A percentile compares a stretch with the other conserved stretches of the same genome.
phyloP scores from a whole-genome alignment of 805 yeast species.

The Hanseniaspora occidentalis region DNA sequence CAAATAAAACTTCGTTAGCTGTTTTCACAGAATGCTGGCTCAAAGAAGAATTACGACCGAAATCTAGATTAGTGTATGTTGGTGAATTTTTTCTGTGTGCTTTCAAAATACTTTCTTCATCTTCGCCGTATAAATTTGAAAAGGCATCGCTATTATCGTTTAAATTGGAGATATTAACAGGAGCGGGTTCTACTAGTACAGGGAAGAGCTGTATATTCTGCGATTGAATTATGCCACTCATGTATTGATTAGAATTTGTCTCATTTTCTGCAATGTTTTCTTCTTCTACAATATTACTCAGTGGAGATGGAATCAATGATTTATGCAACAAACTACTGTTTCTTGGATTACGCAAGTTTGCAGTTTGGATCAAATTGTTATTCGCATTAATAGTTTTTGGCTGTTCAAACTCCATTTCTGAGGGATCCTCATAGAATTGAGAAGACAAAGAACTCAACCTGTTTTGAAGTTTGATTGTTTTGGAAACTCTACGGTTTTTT shows the following conservation, averaged over 20 bases:
- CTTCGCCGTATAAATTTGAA: background rate
- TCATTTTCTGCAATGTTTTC: background rate
- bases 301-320: no score
- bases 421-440: background rate
- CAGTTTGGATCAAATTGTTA: background rate
- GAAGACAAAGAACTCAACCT: conserved; percentile 5
- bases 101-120: conserved; percentile 1
- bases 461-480: conserved; percentile 4
- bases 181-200: background rate
- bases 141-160: background rate
- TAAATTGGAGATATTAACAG: no score
- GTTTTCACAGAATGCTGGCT: no score
- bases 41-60: no score
- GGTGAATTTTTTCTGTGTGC: no score
- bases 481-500: conserved; percentile 2
- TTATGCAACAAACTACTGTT: no score
- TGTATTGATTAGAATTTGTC: no score
- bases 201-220: background rate
- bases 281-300: background rate
- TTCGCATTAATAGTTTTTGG: background rate
- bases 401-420: background rate
- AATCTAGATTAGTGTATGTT: no score
- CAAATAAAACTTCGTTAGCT: conserved; percentile 2
- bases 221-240: no score
- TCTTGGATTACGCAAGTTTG: no score